Conservation (phyloP, 208 protist genomes). For the Trypanosoma caninum region DNA sequence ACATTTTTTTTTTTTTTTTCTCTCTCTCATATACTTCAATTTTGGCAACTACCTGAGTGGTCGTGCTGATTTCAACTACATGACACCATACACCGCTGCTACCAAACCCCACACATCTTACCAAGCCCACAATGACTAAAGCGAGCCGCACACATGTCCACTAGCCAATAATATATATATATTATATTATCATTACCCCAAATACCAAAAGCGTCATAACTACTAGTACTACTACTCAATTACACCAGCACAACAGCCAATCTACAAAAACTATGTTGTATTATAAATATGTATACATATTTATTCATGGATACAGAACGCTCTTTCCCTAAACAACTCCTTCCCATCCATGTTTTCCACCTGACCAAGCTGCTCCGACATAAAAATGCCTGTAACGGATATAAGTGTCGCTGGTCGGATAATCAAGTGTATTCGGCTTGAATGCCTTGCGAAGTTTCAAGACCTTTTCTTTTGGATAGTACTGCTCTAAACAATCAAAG, state of each 20-base stretch:
- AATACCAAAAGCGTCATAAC: too few relatives aligned
- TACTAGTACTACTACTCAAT: conserved; percentile 4
- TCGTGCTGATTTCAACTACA: too few relatives aligned
- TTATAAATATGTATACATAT: not conserved
- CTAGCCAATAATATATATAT: too few relatives aligned
- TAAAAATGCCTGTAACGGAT: conserved; percentile 84
- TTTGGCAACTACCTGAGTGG: too few relatives aligned
- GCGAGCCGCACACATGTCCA: too few relatives aligned
- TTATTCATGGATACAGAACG: not conserved
- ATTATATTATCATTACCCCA: too few relatives aligned
- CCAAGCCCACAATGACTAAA: too few relatives aligned
- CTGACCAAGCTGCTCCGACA: conserved; percentile 61
- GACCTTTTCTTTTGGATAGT: conserved; percentile 83
- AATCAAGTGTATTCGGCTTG: conserved; percentile 82
- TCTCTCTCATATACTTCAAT: too few relatives aligned
- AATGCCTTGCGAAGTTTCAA: conserved; percentile 74
- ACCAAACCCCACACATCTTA: too few relatives aligned
- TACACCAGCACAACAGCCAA: not conserved
- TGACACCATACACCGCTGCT: too few relatives aligned
- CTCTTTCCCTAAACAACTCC: conserved; percentile 45
- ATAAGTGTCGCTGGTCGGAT: conserved; percentile 84
- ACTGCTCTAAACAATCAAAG: conserved; percentile 86
- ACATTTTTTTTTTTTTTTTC: too few relatives aligned
- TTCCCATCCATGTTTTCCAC: conserved; percentile 71
- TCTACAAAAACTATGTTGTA: not conserved